Evolutionary conservation across 208 protist genomes (phyloP), one percentile per base, ranked within the genome.

Genomic region (Herpetomonas tarakana): DNA sequence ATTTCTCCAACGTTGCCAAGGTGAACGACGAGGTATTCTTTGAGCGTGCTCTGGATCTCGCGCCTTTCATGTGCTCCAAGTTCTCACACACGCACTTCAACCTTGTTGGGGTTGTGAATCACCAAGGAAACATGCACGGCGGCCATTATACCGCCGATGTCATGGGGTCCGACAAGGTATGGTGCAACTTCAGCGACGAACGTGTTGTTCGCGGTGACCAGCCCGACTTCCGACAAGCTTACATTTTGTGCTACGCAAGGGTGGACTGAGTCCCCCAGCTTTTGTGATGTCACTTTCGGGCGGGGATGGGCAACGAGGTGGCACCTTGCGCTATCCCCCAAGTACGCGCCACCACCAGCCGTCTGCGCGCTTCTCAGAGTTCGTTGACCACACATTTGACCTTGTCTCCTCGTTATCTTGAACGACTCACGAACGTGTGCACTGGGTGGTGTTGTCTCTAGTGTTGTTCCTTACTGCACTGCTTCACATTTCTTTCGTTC

Each of bases 61-160:
- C 70, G 1, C 70, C 79, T n/a, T 97, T 75, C 62, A 77, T 91
- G 63, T 83, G 70, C 67, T 77, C 64, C 7, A 46, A 53, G 1
- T 71, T 69, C 30, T 65, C 62, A 3, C 76, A 83, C 25, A 79
- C 78, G 0, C 58, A 76, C 35, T 98, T 95, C 56, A 53, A 71
- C 19, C 66, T 97, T n/a, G 76, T 89, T 14, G 90, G 75, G 1
- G 74, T 98, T 51, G 78, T 93, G 6, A 95, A 98, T 67, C 94
- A 98, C 52, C 68, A 83, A 57, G 94, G 94, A 19, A 90, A 89
- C 62, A 86, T 93, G 64, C 74, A 91, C 55, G 94, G 94, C 3
- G 94, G 94, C 18, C 94, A 98, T 59, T 98, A 98, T 54, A 98
- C 94, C 16, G 74, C 88, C 9, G 76, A 92, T 55, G 79, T 62